These are phyloP conservation scores for Fraxinus anomala DNA, from an alignment of 257 asterid genomes.

Conservation along the genomic window DNA sequence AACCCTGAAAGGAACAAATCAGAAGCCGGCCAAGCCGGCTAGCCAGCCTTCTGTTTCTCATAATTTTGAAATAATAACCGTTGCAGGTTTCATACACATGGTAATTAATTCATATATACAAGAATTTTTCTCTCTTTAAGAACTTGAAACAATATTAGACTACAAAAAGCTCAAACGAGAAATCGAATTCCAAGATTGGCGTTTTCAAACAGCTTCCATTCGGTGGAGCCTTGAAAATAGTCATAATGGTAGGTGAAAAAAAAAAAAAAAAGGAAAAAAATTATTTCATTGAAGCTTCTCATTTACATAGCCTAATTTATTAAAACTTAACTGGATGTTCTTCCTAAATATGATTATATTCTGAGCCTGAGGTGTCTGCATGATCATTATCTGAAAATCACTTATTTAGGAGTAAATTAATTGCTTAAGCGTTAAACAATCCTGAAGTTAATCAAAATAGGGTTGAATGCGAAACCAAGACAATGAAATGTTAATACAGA, in stretches of 20 bases:
- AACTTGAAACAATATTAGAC: neutral
- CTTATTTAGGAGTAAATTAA: slow-evolving; percentile 38
- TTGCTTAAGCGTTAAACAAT: slow-evolving; percentile 76
- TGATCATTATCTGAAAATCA: slow-evolving; percentile 31
- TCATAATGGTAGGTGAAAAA: neutral
- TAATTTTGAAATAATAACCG: neutral
- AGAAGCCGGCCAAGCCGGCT: slow-evolving; percentile 13
- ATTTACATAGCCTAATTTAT: neutral
- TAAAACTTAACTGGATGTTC: slow-evolving; percentile 28
- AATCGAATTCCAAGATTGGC: neutral
- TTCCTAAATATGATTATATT: slow-evolving; percentile 25
- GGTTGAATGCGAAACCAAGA: slow-evolving; percentile 25
- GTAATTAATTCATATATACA: neutral
- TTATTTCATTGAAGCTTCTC: slow-evolving; percentile 18
- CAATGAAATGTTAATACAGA: slow-evolving; percentile 23
- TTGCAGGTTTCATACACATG: neutral
- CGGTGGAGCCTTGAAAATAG: neutral
- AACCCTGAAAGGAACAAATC: slow-evolving; percentile 50
- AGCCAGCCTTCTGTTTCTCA: slow-evolving; percentile 24
- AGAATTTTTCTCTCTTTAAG: neutral
- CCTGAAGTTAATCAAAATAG: slow-evolving; percentile 39
- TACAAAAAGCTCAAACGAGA: neutral
- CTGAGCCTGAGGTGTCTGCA: slow-evolving; percentile 21
- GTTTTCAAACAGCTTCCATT: neutral
- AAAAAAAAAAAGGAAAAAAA: neutral